Base-by-base conservation (phyloP, 352 stramenopile genomes). In the Phytophthora cactorum region DNA sequence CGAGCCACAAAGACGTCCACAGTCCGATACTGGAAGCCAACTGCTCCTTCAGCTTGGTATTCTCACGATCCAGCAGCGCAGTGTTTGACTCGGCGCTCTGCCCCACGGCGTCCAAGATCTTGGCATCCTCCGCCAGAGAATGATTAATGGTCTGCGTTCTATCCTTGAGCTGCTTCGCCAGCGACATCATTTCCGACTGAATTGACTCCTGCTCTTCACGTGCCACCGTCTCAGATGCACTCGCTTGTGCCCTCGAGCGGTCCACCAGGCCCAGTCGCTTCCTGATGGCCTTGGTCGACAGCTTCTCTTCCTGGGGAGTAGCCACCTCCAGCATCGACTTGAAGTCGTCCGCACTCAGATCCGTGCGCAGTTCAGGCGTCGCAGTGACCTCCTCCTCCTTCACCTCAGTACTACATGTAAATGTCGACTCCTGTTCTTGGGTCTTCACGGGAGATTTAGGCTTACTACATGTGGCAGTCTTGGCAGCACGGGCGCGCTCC, bases 141-240 rank as follows among this genome's bases (percentile, higher is more conserved):
- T 86, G 71, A 68, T 92, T 93, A 55, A 93, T 90, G 14, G 71
- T 89, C 70, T 92, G 76, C 43, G 85, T 92, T 39, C 77, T 74
- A 44, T 90, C 68, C 71, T 93, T 93, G 14, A 93, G 76, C 59
- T 88, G 78, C 66, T 81, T 80, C 5, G 85, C 85, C 49, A 93
- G 77, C 25, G 66, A 76, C 68, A 90, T 78, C 81, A 93, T 93
- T 62, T 93, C 85, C 22, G 81, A 79, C 65, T 93, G 74, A 38
- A 93, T 84, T 1, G 68, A 75, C 55, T 93, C 83, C 45, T 91
- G 85, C 60, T 92, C 81, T 68, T 86, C 81, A 43, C 74, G 75
- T 7, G 66, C 81, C 8, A 82, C 72, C 11, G 62, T 74, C 44
- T 90, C 79, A 1, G 75, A 84, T 15, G 76, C 77, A 29, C 25